These are phyloP conservation scores for Colletotrichum sublineola DNA, from an alignment of 2,329 filamentous ascomycete species.

Conservation along the genomic window DNA sequence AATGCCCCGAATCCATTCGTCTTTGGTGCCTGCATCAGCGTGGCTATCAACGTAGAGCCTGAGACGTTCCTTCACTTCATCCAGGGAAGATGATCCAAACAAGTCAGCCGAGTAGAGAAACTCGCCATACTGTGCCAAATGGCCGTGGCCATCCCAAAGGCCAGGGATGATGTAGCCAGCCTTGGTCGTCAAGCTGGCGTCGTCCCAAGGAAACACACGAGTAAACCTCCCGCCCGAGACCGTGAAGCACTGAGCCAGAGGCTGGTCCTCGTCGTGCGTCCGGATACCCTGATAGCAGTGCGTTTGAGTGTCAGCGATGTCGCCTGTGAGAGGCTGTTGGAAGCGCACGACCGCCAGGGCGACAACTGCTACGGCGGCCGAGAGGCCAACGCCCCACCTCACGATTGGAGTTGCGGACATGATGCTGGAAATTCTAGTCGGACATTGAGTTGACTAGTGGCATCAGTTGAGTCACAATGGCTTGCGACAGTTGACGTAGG, in stretches of 20 bases:
- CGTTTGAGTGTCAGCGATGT: constrained; percentile 43
- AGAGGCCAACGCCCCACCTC: constrained; percentile 46
- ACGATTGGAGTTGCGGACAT: constrained; percentile 32
- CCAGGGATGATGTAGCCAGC: constrained; percentile 73
- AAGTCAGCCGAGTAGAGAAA: constrained; percentile 75
- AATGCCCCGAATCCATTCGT: constrained; percentile 75
- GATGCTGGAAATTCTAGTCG: constrained; percentile 8
- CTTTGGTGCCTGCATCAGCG: constrained; percentile 63
- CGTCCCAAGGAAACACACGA: constrained; percentile 57
- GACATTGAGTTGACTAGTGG: constrained; percentile 11
- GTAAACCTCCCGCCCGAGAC: constrained; percentile 66
- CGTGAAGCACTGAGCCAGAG: constrained; percentile 67
- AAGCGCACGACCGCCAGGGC: constrained; percentile 49
- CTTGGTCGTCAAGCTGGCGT: constrained; percentile 46
- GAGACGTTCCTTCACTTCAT: constrained; percentile 67
- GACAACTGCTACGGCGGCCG: constrained; percentile 46
- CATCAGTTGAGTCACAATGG: constrained; percentile 6
- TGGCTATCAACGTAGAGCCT: constrained; percentile 63
- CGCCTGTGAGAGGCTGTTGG: constrained; percentile 41
- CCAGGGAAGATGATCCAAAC: constrained; percentile 69
- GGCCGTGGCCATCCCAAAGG: constrained; percentile 79
- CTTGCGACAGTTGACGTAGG: neutral
- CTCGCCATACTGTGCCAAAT: constrained; percentile 75
- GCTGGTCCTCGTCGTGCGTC: constrained; percentile 53
- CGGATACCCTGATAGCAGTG: constrained; percentile 58